These are phyloP conservation scores for Vitis vinifera DNA, from an alignment of 164 flowering plant species.

Conservation along the genomic window DNA sequence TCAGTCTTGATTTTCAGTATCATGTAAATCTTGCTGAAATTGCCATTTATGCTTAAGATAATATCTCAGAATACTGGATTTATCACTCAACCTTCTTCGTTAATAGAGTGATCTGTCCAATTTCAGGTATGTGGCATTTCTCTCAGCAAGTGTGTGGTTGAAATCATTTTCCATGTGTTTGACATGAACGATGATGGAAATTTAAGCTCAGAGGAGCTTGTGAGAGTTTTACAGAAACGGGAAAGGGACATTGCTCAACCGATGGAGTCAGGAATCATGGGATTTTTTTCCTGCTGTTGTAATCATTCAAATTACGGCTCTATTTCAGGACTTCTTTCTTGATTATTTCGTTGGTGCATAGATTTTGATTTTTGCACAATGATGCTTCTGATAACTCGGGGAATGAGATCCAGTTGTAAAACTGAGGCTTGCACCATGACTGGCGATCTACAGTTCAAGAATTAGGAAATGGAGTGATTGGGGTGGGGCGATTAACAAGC, in stretches of 20 bases:
- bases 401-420: not conserved
- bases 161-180: conserved; percentile 76
- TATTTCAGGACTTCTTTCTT: conserved; percentile 21
- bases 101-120: conserved; percentile 9
- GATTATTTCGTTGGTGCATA: not conserved
- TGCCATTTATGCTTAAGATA: too few relatives aligned
- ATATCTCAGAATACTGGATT: not conserved
- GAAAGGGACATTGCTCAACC: conserved; percentile 61
- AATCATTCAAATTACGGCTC: conserved; percentile 37
- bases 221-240: conserved; percentile 65
- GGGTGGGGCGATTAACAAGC: too few relatives aligned
- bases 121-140: conserved; percentile 77
- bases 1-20: too few relatives aligned
- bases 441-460: not conserved
- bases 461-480: too few relatives aligned
- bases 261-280: conserved; percentile 46
- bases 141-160: conserved; percentile 60
- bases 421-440: too few relatives aligned
- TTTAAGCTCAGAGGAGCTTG: conserved; percentile 74
- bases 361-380: not conserved
- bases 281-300: conserved; percentile 56
- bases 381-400: not conserved
- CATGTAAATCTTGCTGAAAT: too few relatives aligned
- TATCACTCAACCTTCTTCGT: not conserved
- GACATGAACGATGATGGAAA: conserved; percentile 75